Evolutionary conservation across 2,329 filamentous ascomycete species (phyloP).

Genomic region (Ophiostoma himal-ulmi): DNA sequence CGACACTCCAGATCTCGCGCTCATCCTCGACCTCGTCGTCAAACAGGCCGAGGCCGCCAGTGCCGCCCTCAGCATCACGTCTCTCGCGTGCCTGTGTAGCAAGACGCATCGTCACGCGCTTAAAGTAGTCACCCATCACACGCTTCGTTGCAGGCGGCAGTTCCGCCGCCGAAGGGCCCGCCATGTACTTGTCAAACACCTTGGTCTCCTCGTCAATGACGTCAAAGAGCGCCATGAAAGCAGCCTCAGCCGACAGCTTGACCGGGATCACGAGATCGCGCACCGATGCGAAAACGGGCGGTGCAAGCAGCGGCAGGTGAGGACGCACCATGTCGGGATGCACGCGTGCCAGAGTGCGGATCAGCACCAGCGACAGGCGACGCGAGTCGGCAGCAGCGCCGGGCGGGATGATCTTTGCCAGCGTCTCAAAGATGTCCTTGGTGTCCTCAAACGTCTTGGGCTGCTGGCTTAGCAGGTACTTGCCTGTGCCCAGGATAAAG

Average conservation of each 20-base stretch:
- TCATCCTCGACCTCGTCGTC: conserved; percentile 94
- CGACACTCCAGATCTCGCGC: conserved; percentile 91
- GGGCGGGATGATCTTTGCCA: conserved; percentile 69
- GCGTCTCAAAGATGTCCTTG: conserved; percentile 72
- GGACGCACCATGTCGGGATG: conserved; percentile 76
- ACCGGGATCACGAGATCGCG: conserved; percentile 89
- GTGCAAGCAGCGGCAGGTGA: conserved; percentile 72
- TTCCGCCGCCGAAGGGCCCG: conserved; percentile 56
- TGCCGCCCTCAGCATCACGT: conserved; percentile 83
- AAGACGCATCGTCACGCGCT: conserved; percentile 71
- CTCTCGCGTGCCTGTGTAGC: conserved; percentile 84
- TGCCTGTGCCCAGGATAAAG: conserved; percentile 80
- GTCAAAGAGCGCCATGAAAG: conserved; percentile 84
- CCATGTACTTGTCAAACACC: conserved; percentile 88
- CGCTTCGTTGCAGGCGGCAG: conserved; percentile 61
- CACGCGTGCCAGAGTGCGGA: conserved; percentile 75
- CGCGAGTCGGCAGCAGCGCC: conserved; percentile 77
- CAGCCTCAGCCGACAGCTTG: conserved; percentile 89
- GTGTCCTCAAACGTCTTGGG: conserved; percentile 67
- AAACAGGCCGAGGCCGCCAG: conserved; percentile 75
- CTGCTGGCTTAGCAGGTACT: conserved; percentile 70
- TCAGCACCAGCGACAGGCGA: conserved; percentile 76
- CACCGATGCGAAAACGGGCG: conserved; percentile 81
- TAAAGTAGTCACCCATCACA: conserved; percentile 92
- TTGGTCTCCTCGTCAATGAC: conserved; percentile 81